These are phyloP conservation scores for Porpolomopsis calyptriformis DNA, from an alignment of 768 basidiomycete genomes.

Conservation along the genomic window DNA sequence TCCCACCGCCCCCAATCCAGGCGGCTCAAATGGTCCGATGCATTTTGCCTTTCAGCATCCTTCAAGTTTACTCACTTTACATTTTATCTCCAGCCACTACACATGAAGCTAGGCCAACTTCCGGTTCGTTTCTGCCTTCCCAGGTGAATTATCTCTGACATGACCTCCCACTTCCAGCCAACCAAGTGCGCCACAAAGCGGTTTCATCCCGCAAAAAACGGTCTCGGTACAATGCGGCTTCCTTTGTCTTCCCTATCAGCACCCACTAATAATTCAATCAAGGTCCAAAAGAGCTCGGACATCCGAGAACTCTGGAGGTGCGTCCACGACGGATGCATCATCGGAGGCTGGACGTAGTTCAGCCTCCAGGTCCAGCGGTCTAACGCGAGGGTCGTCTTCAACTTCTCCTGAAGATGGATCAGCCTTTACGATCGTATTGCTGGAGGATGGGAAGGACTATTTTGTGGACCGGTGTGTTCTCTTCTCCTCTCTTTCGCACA, in stretches of 20 bases:
- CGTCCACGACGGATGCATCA: conserved; percentile 1
- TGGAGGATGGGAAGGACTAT: conserved; percentile 3
- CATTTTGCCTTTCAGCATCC: not conserved
- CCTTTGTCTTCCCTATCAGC: not conserved
- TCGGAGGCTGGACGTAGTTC: conserved; percentile 1
- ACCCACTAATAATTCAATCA: not conserved
- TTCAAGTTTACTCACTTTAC: not conserved
- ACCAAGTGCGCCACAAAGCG: too few species aligned
- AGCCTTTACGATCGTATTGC: conserved; percentile 3
- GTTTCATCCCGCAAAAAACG: too few species aligned
- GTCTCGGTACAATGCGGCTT: too few species aligned
- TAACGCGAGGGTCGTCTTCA: not conserved
- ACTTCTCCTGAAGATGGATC: not conserved
- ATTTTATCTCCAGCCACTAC: too few species aligned
- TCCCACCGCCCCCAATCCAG: not conserved
- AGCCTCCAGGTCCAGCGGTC: not conserved
- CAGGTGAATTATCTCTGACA: too few species aligned
- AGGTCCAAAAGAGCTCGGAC: conserved; percentile 1
- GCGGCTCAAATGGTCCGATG: too few species aligned
- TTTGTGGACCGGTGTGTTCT: not conserved
- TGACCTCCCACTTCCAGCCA: too few species aligned
- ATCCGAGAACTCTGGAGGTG: too few species aligned
- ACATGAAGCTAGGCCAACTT: too few species aligned
- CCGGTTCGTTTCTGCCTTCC: too few species aligned
- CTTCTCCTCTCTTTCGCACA: not conserved